These are phyloP conservation scores for Apiospora malaysiana DNA, from an alignment of 2,329 filamentous ascomycete genomes.

Conservation along the genomic window DNA sequence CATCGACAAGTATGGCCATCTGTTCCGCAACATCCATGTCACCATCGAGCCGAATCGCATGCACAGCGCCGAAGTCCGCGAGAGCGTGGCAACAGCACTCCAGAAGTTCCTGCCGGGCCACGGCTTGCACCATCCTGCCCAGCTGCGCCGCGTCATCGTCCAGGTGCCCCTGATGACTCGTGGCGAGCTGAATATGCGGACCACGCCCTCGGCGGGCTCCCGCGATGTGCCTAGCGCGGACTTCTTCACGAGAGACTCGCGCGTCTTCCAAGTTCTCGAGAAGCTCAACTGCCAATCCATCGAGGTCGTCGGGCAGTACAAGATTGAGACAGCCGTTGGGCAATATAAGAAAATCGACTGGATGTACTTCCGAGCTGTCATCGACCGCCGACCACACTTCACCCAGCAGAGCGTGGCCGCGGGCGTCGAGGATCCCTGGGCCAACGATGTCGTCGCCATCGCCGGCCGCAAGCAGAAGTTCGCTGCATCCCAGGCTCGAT, in stretches of 20 bases:
- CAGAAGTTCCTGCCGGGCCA: slow-evolving; percentile 40
- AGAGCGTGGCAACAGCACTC: slow-evolving; percentile 44
- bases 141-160: slow-evolving; percentile 50
- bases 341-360: slow-evolving; percentile 28
- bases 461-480: slow-evolving; percentile 23
- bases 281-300: slow-evolving; percentile 44
- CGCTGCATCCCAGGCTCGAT: neutral
- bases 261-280: slow-evolving; percentile 40
- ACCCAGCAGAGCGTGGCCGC: slow-evolving; percentile 26
- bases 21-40: slow-evolving; percentile 50
- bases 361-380: slow-evolving; percentile 26
- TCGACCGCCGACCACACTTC: slow-evolving; percentile 32
- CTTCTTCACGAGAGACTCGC: slow-evolving; percentile 41
- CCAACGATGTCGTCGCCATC: slow-evolving; percentile 29
- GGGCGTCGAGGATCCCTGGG: slow-evolving; percentile 27
- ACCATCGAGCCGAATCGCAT: slow-evolving; percentile 50
- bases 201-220: neutral
- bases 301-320: slow-evolving; percentile 39
- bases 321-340: slow-evolving; percentile 37
- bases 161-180: slow-evolving; percentile 43
- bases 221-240: slow-evolving; percentile 42
- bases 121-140: slow-evolving; percentile 29
- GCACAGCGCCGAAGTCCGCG: slow-evolving; percentile 29
- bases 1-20: slow-evolving; percentile 44
- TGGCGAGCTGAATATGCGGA: slow-evolving; percentile 22